Percentiles rank a stretch among this genome's conserved stretches.
Evolutionary conservation across 2,329 filamentous ascomycete genomes (phyloP).

Genomic region (Cercospora sesami): DNA sequence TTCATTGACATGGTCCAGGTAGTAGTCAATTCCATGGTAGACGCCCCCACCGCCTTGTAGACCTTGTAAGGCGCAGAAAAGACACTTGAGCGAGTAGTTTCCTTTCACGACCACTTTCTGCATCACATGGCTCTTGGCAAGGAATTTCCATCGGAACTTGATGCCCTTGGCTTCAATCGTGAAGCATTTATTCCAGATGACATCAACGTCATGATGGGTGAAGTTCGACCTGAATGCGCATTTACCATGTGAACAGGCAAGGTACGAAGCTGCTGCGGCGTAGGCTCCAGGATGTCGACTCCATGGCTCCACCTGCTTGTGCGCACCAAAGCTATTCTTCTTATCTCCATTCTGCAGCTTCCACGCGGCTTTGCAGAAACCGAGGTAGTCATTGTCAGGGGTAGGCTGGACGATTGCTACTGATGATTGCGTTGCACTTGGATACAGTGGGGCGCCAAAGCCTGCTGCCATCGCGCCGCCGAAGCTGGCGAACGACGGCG

Average conservation of each 20-base stretch:
- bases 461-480: slow-evolving; percentile 14
- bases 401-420: slow-evolving; percentile 32
- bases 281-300: slow-evolving; percentile 29
- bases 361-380: slow-evolving; percentile 52
- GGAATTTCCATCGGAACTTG: slow-evolving; percentile 49
- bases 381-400: slow-evolving; percentile 38
- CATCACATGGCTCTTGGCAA: slow-evolving; percentile 50
- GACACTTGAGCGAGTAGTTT: slow-evolving; percentile 45
- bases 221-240: slow-evolving; percentile 49
- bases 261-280: slow-evolving; percentile 32
- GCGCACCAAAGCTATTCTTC: slow-evolving; percentile 35
- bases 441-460: not conserved
- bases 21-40: slow-evolving; percentile 44
- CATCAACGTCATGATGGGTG: slow-evolving; percentile 35
- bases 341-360: slow-evolving; percentile 41
- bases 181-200: slow-evolving; percentile 35
- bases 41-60: slow-evolving; percentile 36
- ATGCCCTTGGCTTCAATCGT: slow-evolving; percentile 38
- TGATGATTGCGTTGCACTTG: slow-evolving; percentile 15
- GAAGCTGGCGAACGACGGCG: slow-evolving; percentile 12
- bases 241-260: slow-evolving; percentile 44
- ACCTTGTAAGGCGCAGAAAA: slow-evolving; percentile 49
- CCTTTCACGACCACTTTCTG: slow-evolving; percentile 36
- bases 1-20: slow-evolving; percentile 47
- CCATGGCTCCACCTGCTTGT: slow-evolving; percentile 31